phyloP scores from a whole-genome alignment of 169 alveolate genomes.

The Plasmodium vinckei region DNA sequence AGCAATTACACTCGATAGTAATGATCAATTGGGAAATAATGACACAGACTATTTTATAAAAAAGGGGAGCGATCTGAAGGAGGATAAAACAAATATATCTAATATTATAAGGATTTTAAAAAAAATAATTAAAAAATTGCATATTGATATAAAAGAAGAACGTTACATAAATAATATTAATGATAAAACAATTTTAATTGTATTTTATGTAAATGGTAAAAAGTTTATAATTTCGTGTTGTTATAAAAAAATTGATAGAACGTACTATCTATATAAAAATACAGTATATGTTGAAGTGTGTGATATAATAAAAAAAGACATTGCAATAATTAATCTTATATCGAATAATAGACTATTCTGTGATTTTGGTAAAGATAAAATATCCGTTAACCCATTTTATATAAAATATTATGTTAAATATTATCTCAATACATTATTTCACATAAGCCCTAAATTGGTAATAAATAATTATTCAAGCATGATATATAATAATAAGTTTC shows the following conservation, averaged over 20 bases:
- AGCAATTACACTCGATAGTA: neutral
- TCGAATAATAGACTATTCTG: slow-evolving; percentile 22
- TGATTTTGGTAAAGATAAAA: slow-evolving; percentile 8
- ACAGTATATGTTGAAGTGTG: slow-evolving; percentile 17
- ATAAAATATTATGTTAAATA: slow-evolving; percentile 51
- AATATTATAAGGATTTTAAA: slow-evolving; percentile 11
- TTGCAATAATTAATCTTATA: slow-evolving; percentile 56
- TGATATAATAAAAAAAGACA: slow-evolving; percentile 8
- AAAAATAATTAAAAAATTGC: slow-evolving; percentile 12
- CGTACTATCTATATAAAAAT: slow-evolving; percentile 40
- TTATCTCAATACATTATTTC: slow-evolving; percentile 29
- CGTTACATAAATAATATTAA: slow-evolving; percentile 40
- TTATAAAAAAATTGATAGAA: slow-evolving; percentile 66
- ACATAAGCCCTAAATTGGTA: neutral
- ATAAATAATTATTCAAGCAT: neutral
- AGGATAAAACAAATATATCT: slow-evolving; percentile 13
- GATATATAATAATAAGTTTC: neutral
- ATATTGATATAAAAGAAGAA: slow-evolving; percentile 20
- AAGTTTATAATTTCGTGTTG: slow-evolving; percentile 28
- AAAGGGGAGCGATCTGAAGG: neutral
- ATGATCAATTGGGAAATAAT: neutral
- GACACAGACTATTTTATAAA: neutral
- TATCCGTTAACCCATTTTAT: slow-evolving; percentile 34
- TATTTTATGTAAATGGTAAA: slow-evolving; percentile 41
- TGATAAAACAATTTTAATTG: slow-evolving; percentile 39